A percentile compares a stretch with the other conserved stretches of the same genome.
phyloP scores from a whole-genome alignment of 352 stramenopile genomes.

The Salisapilia sapeloensis region DNA sequence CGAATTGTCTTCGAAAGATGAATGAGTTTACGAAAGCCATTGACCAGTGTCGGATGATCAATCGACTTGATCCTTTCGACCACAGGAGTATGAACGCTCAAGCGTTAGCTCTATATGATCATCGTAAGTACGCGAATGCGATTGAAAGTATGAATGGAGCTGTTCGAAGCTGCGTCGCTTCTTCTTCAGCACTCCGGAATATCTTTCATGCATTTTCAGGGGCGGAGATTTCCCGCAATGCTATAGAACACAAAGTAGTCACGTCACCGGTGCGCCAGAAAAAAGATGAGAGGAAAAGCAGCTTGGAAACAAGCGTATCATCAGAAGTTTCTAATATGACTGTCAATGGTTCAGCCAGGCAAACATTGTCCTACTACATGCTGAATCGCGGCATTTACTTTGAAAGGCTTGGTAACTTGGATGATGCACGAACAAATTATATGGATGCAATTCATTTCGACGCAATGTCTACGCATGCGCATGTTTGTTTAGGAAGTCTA shows the following conservation, averaged over 20 bases:
- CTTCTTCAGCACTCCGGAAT: constrained; percentile 33
- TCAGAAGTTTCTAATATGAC: too few relatives aligned
- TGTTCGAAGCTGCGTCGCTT: constrained; percentile 33
- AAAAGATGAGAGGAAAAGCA: neutral
- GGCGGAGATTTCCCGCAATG: constrained; percentile 26
- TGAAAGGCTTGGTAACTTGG: constrained; percentile 25
- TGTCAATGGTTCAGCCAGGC: constrained; percentile 36
- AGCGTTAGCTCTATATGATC: constrained; percentile 32
- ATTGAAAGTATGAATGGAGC: constrained; percentile 34
- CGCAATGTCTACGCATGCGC: constrained; percentile 23
- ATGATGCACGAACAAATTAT: constrained; percentile 34
- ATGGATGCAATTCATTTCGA: constrained; percentile 50
- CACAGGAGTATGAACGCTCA: constrained; percentile 40
- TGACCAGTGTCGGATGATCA: constrained; percentile 31
- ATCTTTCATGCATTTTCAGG: constrained; percentile 47
- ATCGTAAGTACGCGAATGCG: constrained; percentile 19
- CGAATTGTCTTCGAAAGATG: constrained; percentile 39
- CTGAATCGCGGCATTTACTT: constrained; percentile 51
- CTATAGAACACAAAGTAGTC: constrained; percentile 33
- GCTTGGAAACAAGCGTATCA: constrained; percentile 2
- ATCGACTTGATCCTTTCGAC: constrained; percentile 16
- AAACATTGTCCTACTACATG: constrained; percentile 50
- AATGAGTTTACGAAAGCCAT: constrained; percentile 19
- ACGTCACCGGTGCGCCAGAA: constrained; percentile 5
- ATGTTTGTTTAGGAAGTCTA: constrained; percentile 49